Base-by-base conservation (phyloP, 2,329 filamentous ascomycete genomes). In the Cladosporium sp. region DNA sequence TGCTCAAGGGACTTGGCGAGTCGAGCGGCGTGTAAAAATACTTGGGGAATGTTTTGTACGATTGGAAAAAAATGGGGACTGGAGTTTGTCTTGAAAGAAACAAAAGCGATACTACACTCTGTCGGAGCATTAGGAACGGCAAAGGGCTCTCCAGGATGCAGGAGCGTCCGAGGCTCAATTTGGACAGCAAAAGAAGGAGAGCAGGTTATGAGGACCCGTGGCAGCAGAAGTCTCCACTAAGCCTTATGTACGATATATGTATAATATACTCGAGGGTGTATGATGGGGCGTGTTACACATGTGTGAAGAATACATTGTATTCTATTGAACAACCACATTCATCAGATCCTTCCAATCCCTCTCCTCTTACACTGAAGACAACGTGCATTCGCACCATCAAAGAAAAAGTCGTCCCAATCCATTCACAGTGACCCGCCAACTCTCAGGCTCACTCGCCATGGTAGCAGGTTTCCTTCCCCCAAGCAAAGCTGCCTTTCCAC, bases 1-100 rank as follows among this genome's bases (percentile, higher is more conserved):
- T 83, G n/a, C 71, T 84, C 65, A 80, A 80, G 72, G 74, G 80
- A 14, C 69, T 84, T 49, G 82, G 82, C 3, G 79, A 81, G 68
- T 80, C 76, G 59, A 79, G 80, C 65, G 78, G 79, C 64, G 74
- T 79, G 55, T 79, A 71, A 65, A 49, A 30, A 54, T 30, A 34
- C 11, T 5, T 5, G 51, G 51, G 26, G 21, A 32, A 54, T 12
- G 28, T 28, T 28, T 12, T 28, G 49, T 54, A 44, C 38, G 41
- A 47, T 47, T 47, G n/a, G 28, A 30, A 4, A 30, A 30, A 30
- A 30, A 1, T 24, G 24, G 28, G 28, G 28, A 4, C 6, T 30
- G 28, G 28, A 6, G 28, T 30, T 30, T 30, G 28, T 30, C 28
- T 30, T 30, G 28, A 30, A 30, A 30, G 28, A 21, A 21, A 34